phyloP scores from a whole-genome alignment of 805 yeast species.

The Schizosaccharomyces lindneri region DNA sequence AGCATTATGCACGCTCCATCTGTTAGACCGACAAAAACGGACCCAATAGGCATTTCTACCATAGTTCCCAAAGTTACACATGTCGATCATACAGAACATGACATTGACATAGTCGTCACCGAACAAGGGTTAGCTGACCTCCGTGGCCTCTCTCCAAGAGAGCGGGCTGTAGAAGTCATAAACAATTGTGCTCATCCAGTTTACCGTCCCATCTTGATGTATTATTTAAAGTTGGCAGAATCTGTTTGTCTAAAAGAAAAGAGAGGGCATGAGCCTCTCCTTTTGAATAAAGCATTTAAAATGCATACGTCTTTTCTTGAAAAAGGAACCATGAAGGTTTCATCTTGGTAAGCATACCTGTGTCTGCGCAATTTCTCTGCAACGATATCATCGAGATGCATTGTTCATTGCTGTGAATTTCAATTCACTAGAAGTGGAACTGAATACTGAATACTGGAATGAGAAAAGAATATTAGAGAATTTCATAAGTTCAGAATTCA shows the following conservation, averaged over 20 bases:
- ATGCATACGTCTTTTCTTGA: conserved; percentile 78
- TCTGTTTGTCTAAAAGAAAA: conserved; percentile 49
- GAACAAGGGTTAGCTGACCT: conserved; percentile 93
- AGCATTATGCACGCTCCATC: conserved; percentile 98
- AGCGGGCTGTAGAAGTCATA: conserved; percentile 69
- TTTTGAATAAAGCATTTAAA: conserved; percentile 71
- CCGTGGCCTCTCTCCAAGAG: conserved; percentile 85
- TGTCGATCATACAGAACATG: conserved; percentile 95
- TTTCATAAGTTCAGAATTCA: no score
- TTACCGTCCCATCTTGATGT: conserved; percentile 59
- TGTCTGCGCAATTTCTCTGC: no score
- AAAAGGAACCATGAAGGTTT: conserved; percentile 89
- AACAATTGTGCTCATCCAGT: conserved; percentile 89
- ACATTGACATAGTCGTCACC: conserved; percentile 76
- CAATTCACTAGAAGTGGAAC: no score
- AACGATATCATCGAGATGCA: no score
- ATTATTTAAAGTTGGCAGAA: conserved; percentile 66
- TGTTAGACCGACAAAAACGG: conserved; percentile 78
- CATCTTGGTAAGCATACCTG: conserved; percentile 28
- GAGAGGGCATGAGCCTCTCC: conserved; percentile 83
- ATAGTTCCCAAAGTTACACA: conserved; percentile 91
- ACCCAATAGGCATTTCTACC: conserved; percentile 84
- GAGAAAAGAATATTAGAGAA: no score
- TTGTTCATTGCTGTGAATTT: no score
- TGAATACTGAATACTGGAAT: no score